Conservation (phyloP, 257 asterid genomes). For the Solanum medicagineum region DNA sequence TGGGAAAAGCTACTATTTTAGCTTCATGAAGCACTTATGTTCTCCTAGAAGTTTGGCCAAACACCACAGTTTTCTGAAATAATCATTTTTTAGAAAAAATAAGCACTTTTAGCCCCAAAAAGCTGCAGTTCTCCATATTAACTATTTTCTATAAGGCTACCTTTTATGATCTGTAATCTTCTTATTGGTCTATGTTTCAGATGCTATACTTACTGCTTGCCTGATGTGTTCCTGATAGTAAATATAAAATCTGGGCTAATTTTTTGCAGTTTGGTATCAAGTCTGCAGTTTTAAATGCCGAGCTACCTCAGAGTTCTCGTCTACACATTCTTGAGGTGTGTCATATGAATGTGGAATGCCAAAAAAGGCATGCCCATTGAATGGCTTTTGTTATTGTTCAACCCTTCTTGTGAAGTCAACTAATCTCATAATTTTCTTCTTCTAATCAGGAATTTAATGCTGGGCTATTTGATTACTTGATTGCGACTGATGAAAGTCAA, state of each 20-base stretch:
- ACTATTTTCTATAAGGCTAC: neutral
- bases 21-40: neutral
- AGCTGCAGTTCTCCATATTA: neutral
- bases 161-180: neutral
- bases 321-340: constrained; percentile 85
- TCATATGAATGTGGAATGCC: neutral
- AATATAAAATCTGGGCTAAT: neutral
- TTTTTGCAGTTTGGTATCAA: constrained; percentile 76
- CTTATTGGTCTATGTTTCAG: neutral
- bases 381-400: neutral
- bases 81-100: too few relatives aligned
- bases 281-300: constrained; percentile 88
- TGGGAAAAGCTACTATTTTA: neutral
- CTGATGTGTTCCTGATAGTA: neutral
- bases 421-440: neutral
- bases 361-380: neutral
- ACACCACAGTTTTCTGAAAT: neutral
- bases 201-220: neutral
- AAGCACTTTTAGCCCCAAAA: neutral
- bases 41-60: neutral
- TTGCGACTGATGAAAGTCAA: too few relatives aligned
- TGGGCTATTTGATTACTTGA: constrained; percentile 83
- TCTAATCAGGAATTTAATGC: constrained; percentile 77
- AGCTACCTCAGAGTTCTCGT: constrained; percentile 95
- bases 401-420: neutral